Evolutionary conservation across 2,329 filamentous ascomycete species (phyloP).

Genomic region (Aspergillus calidoustus): DNA sequence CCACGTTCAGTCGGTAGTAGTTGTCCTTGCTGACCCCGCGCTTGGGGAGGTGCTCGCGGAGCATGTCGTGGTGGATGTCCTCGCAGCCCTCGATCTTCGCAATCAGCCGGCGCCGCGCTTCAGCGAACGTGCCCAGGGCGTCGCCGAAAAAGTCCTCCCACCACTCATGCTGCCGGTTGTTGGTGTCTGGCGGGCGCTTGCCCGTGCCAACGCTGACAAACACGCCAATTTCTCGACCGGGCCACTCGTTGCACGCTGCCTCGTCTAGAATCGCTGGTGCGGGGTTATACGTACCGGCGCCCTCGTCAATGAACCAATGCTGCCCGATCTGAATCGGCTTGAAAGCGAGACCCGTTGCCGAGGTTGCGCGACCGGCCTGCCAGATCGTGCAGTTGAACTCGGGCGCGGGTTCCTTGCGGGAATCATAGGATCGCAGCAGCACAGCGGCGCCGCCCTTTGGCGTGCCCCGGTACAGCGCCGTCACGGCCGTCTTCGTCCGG

Average conservation of each 20-base stretch:
- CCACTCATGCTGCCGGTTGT: constrained; percentile 74
- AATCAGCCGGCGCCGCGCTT: constrained; percentile 82
- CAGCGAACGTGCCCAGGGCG: constrained; percentile 82
- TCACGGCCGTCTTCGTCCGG: constrained; percentile 91
- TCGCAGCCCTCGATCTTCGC: constrained; percentile 96
- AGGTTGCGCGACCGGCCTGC: constrained; percentile 95
- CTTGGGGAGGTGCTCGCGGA: constrained; percentile 74
- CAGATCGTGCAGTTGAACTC: constrained; percentile 96
- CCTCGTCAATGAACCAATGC: constrained; percentile 92
- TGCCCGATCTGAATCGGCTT: constrained; percentile 95
- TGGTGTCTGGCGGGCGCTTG: constrained; percentile 74
- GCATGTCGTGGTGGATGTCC: constrained; percentile 84
- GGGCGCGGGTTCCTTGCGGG: constrained; percentile 83
- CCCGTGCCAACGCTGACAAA: constrained; percentile 96
- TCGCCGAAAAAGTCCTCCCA: constrained; percentile 82
- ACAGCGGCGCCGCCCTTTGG: constrained; percentile 69
- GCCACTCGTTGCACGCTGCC: constrained; percentile 91
- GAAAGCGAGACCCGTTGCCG: constrained; percentile 87
- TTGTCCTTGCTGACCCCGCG: constrained; percentile 83
- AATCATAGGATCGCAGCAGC: constrained; percentile 91
- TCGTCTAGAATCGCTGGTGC: constrained; percentile 85
- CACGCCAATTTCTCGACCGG: constrained; percentile 86
- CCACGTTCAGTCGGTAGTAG: constrained; percentile 96
- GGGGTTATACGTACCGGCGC: constrained; percentile 88
- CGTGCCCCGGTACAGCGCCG: constrained; percentile 87